phyloP scores from a whole-genome alignment of 1,139 yeast species.

The Yamadazyma jaroonii region DNA sequence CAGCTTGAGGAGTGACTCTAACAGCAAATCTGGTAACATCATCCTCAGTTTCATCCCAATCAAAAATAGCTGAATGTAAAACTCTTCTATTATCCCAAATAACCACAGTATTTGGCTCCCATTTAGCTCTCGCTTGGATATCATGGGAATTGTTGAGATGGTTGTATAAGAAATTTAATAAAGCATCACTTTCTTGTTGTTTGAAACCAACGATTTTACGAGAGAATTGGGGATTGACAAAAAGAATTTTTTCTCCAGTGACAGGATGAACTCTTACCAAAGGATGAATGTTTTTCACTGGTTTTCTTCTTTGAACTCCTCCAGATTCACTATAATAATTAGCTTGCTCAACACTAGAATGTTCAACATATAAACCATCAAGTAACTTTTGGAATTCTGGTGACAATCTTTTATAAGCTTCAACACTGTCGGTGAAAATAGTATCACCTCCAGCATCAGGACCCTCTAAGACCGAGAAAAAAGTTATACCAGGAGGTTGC shows the following conservation, averaged over 20 bases:
- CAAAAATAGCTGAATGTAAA: constrained; percentile 58
- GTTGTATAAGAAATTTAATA: constrained; percentile 49
- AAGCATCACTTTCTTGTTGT: constrained; percentile 56
- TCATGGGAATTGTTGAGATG: constrained; percentile 45
- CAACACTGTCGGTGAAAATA: constrained; percentile 60
- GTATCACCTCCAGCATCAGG: constrained; percentile 76
- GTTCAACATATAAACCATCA: constrained; percentile 57
- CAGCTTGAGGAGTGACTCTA: constrained; percentile 67
- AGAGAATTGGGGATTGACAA: constrained; percentile 57
- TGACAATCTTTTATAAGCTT: constrained; percentile 67
- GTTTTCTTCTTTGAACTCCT: constrained; percentile 57
- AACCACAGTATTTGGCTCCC: constrained; percentile 53
- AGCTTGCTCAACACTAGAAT: constrained; percentile 68
- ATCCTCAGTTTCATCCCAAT: constrained; percentile 44
- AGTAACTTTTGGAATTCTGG: constrained; percentile 56
- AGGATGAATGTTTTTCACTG: constrained; percentile 61
- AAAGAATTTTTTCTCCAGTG: constrained; percentile 57
- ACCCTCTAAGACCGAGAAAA: constrained; percentile 57
- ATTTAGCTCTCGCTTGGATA: constrained; percentile 35
- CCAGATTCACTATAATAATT: constrained; percentile 47
- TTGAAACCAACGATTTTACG: constrained; percentile 62
- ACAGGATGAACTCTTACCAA: constrained; percentile 69
- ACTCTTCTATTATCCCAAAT: constrained; percentile 72
- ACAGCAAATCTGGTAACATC: constrained; percentile 62
- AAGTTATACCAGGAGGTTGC: constrained; percentile 68